Conservation (phyloP, 1,284 basidiomycete genomes). For the Ustilago cynodontis region DNA sequence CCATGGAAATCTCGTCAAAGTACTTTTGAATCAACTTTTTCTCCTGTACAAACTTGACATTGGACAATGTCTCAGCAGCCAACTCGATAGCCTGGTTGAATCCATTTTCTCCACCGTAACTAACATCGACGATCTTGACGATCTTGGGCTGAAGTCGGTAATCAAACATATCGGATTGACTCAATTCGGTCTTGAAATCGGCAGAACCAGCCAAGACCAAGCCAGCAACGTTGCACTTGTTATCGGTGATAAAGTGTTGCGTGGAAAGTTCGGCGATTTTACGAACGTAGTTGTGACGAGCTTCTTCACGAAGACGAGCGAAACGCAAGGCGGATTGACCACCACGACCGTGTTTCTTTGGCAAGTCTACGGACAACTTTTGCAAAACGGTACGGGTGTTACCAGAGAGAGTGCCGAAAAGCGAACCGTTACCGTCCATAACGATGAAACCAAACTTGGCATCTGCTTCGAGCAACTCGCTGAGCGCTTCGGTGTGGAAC, state of each 20-base stretch:
- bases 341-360: conserved; percentile 99
- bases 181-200: conserved; percentile 98
- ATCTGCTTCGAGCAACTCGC: conserved; percentile 96
- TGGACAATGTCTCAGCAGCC: conserved; percentile 91
- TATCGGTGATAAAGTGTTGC: conserved; percentile 96
- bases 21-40: conserved; percentile 88
- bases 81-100: conserved; percentile 99
- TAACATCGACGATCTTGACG: conserved; percentile 83
- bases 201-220: conserved; percentile 97
- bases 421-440: conserved; percentile 97
- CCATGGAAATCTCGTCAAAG: conserved; percentile 99
- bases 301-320: conserved; percentile 98
- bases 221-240: conserved; percentile 98
- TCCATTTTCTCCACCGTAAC: conserved; percentile 98
- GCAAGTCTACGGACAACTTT: conserved; percentile 98
- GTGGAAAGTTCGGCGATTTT: conserved; percentile 98
- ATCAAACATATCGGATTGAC: conserved; percentile 97
- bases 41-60: conserved; percentile 99
- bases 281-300: conserved; percentile 98
- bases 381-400: conserved; percentile 97
- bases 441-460: conserved; percentile 99
- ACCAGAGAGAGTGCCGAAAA: conserved; percentile 94
- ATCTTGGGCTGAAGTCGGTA: conserved; percentile 83
- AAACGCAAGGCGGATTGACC: conserved; percentile 99
- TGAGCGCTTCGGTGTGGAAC: conserved; percentile 97